Percentiles rank a stretch among this genome's conserved stretches.
Evolutionary conservation across 2,329 filamentous ascomycete genomes (phyloP).

Genomic region (Trichoderma sp.): DNA sequence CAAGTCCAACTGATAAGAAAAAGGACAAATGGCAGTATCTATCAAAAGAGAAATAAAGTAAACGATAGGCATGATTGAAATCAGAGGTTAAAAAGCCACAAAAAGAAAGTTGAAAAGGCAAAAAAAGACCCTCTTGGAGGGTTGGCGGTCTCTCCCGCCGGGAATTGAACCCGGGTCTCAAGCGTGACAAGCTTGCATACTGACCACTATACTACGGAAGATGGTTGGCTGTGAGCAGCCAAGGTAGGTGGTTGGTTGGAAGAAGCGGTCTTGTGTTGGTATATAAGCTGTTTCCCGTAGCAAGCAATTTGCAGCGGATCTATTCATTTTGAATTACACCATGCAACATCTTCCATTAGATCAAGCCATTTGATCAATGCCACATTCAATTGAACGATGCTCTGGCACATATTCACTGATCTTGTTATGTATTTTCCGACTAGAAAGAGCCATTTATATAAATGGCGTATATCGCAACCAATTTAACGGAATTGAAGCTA

Average conservation of each 20-base stretch:
- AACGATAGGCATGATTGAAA: neutral
- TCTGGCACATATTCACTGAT: too few relatives aligned
- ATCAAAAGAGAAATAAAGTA: neutral
- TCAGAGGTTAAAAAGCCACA: neutral
- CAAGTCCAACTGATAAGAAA: too few relatives aligned
- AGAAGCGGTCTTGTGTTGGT: neutral
- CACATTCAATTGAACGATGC: neutral
- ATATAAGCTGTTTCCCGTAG: neutral
- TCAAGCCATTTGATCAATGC: neutral
- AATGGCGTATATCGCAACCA: neutral
- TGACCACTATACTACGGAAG: constrained; percentile 32
- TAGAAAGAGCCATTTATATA: fast-evolving
- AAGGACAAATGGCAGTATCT: too few relatives aligned
- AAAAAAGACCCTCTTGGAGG: constrained; percentile 7
- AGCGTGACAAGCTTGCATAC: constrained; percentile 32
- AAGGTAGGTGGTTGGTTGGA: constrained; percentile 6
- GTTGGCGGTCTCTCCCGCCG: constrained; percentile 29
- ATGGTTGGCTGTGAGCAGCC: constrained; percentile 25
- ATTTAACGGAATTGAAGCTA: neutral
- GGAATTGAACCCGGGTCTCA: constrained; percentile 32
- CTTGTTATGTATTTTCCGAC: neutral
- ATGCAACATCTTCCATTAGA: neutral
- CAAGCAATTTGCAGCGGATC: neutral
- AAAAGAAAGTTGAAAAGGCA: too few relatives aligned
- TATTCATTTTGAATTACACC: neutral